phyloP scores from a whole-genome alignment of 2,329 filamentous ascomycete species.

The Cadophora gregata region DNA sequence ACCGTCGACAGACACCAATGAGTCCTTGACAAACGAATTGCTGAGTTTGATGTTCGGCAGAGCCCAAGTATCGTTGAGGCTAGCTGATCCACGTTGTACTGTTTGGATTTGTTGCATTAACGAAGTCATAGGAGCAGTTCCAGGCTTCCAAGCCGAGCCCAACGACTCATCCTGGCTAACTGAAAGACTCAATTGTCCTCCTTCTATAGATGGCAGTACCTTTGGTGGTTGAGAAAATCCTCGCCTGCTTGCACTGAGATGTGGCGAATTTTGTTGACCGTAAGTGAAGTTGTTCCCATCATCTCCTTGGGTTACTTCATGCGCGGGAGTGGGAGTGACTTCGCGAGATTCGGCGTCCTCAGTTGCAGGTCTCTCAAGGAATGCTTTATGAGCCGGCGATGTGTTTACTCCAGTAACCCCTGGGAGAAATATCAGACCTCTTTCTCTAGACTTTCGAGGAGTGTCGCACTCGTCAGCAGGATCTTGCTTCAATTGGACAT shows the following conservation, averaged over 20 bases:
- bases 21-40: neutral
- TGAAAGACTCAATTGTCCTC: neutral
- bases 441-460: neutral
- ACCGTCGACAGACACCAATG: neutral
- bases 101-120: neutral
- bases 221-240: neutral
- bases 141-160: neutral
- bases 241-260: neutral
- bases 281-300: neutral
- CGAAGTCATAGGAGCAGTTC: neutral
- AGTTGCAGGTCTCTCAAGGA: neutral
- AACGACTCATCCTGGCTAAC: neutral
- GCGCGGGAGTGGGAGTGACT: neutral
- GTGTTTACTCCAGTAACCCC: neutral
- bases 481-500: neutral
- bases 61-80: neutral
- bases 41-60: neutral
- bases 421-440: neutral
- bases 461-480: neutral
- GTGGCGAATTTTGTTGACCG: neutral
- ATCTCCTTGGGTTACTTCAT: neutral
- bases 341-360: neutral
- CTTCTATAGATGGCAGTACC: neutral
- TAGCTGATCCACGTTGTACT: neutral
- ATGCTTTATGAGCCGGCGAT: conserved; percentile 13